A percentile compares a stretch with the other conserved stretches of the same genome.
Evolutionary conservation across 2,329 filamentous ascomycete genomes (phyloP).

Genomic region (Arthrobotrys iridis): DNA sequence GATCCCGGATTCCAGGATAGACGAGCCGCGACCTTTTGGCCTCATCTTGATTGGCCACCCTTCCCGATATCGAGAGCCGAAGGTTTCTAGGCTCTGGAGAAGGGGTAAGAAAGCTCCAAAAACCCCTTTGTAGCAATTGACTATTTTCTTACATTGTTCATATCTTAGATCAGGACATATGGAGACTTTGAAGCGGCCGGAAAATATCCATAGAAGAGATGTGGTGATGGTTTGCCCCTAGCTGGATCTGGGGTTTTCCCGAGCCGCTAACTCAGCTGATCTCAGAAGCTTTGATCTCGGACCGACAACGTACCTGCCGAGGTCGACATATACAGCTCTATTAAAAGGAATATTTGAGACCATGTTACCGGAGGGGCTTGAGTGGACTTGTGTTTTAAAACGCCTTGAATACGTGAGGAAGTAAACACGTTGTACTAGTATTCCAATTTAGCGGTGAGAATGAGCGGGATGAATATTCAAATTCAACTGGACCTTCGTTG

Average conservation of each 20-base stretch:
- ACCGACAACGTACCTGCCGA: constrained; percentile 30
- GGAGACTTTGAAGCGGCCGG: neutral
- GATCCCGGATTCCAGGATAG: constrained; percentile 5
- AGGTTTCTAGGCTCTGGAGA: neutral
- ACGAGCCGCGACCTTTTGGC: neutral
- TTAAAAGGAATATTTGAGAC: too few species aligned
- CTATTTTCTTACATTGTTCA: neutral
- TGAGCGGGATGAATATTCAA: too few species aligned
- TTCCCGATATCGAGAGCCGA: constrained; percentile 32
- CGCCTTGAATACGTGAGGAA: too few species aligned
- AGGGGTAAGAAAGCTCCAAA: neutral
- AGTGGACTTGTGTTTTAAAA: too few species aligned
- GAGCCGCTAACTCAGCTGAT: constrained; percentile 8
- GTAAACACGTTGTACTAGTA: too few species aligned
- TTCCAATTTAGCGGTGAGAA: too few species aligned
- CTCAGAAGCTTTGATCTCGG: constrained; percentile 10
- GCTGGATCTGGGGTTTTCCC: constrained; percentile 35
- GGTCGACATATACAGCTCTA: too few species aligned
- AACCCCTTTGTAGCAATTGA: neutral
- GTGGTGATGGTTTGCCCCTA: neutral
- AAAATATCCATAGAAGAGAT: constrained; percentile 17
- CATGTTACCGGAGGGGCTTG: too few species aligned
- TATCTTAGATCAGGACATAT: constrained; percentile 7
- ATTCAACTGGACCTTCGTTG: too few species aligned
- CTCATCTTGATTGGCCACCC: constrained; percentile 5